phyloP scores from a whole-genome alignment of 2,329 filamentous ascomycete species.

The Leptographium flavum region DNA sequence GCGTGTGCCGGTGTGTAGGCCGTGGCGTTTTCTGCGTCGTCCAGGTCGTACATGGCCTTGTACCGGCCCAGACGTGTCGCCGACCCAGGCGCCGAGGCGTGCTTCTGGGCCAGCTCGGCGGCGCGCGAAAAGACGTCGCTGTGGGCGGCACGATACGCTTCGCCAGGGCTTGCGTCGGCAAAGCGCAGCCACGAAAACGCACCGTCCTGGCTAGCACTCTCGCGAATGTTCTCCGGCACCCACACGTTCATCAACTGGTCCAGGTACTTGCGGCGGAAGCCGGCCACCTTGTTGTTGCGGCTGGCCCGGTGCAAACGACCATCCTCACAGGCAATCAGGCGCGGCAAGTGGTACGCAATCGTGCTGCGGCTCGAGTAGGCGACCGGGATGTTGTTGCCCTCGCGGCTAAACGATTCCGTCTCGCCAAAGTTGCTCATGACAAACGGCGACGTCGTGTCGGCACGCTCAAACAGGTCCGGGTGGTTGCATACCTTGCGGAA shows the following conservation, averaged over 20 bases:
- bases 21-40: conserved; percentile 24
- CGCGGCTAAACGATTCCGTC: conserved; percentile 86
- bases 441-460: conserved; percentile 78
- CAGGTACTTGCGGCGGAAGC: conserved; percentile 67
- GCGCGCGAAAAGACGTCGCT: conserved; percentile 59
- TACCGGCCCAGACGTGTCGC: conserved; percentile 44
- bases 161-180: conserved; percentile 58
- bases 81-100: conserved; percentile 19
- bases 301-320: conserved; percentile 65
- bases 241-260: conserved; percentile 82
- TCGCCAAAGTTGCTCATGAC: conserved; percentile 81
- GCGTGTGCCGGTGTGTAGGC: conserved; percentile 59
- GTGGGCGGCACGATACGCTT: conserved; percentile 57
- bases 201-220: conserved; percentile 44
- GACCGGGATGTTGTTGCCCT: conserved; percentile 66
- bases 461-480: conserved; percentile 89
- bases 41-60: conserved; percentile 56
- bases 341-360: conserved; percentile 74
- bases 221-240: conserved; percentile 61
- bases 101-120: conserved; percentile 30
- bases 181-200: conserved; percentile 88
- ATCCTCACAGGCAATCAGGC: conserved; percentile 65
- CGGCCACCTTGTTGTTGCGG: conserved; percentile 57
- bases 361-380: conserved; percentile 76
- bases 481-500: conserved; percentile 99